Evolutionary conservation across 495 filamentous ascomycete species (phyloP), one percentile per base, ranked within the genome.

Genomic region (Daldinia grandis): DNA sequence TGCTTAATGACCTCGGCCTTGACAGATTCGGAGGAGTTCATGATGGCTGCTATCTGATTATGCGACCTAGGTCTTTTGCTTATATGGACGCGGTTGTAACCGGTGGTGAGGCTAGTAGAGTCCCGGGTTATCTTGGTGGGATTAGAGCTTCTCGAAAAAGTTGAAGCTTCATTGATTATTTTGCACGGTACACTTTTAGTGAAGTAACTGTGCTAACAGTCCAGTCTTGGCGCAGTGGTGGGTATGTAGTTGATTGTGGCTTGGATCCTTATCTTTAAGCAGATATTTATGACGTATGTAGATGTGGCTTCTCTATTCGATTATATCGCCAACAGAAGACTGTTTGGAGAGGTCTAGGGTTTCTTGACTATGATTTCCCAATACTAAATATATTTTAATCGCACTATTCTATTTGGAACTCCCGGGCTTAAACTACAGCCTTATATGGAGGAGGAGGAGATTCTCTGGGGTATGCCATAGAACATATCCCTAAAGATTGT

Each of bases 1-100:
- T 95, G 89, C 75, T 87, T 83, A 79, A 95, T 89, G 66, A 97
- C 78, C 62, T 87, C 79, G 71, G 85, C 78, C 82, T 97, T 95
- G 68, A 83, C 65, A 17, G 53, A 56, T 35, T 10, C 53, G 30
- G 53, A 54, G 50, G 24, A 47, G 42, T 47, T 80, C 83, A 84
- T 85, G 64, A 17, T 63, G 71, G 49, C 49, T 53, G 10, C 7
- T 64, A 40, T 38, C 33, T 40, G 37, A n/a, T 25, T 21, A 4
- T 47, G 42, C 5, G 1, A 1, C 19, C 42, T 12, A 24, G 14
- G 42, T 47, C 9, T 37, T 62, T 7, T n/a, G n/a, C n/a, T n/a
- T 9, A 14, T n/a, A 21, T 28, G 31, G 35, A 14, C 10, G 33
- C 21, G 6, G 55, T 55, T 24, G 40, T 30, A 21, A 10, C 9